Percentiles rank a stretch among this genome's conserved stretches.
phyloP scores from a whole-genome alignment of 2,329 filamentous ascomycete genomes.

The Sporothrix pallida region DNA sequence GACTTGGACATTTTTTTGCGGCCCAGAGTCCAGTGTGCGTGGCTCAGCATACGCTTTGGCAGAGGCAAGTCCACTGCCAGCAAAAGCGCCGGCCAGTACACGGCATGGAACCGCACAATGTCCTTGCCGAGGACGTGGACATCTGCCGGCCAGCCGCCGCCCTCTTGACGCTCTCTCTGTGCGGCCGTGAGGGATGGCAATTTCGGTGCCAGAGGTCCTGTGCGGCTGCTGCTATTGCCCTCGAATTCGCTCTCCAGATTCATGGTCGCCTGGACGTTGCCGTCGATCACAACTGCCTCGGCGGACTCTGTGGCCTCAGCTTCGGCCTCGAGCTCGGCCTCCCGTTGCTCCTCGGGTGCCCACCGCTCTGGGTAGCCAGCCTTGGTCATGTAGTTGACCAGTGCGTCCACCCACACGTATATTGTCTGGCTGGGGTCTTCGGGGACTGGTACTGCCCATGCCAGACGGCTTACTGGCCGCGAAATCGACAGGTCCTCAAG shows the following conservation, averaged over 20 bases:
- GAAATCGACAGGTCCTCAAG: conserved; percentile 86
- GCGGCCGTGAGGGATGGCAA: conserved; percentile 49
- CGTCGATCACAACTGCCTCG: conserved; percentile 14
- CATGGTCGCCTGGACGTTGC: conserved; percentile 26
- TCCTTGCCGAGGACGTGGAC: conserved; percentile 95
- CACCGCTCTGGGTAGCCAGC: conserved; percentile 77
- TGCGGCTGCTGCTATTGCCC: background rate
- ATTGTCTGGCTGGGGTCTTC: conserved; percentile 86
- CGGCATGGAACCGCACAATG: conserved; percentile 92
- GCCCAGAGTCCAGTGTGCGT: conserved; percentile 95
- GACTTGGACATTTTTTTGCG: conserved; percentile 96
- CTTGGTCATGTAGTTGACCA: conserved; percentile 91
- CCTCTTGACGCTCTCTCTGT: conserved; percentile 41
- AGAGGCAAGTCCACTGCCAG: conserved; percentile 83
- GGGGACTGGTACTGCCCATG: conserved; percentile 89
- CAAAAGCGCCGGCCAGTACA: conserved; percentile 97
- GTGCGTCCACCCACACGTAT: conserved; percentile 96
- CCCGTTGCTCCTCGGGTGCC: conserved; percentile 53
- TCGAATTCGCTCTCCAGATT: background rate
- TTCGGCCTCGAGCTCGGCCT: conserved; percentile 22
- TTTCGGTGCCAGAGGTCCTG: background rate
- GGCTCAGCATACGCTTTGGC: conserved; percentile 80
- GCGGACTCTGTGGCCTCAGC: conserved; percentile 16
- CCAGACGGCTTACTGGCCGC: conserved; percentile 74
- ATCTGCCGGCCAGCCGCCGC: conserved; percentile 84